These are phyloP conservation scores for Exophiala aquamarina DNA, from an alignment of 2,329 filamentous ascomycete genomes.

Conservation along the genomic window DNA sequence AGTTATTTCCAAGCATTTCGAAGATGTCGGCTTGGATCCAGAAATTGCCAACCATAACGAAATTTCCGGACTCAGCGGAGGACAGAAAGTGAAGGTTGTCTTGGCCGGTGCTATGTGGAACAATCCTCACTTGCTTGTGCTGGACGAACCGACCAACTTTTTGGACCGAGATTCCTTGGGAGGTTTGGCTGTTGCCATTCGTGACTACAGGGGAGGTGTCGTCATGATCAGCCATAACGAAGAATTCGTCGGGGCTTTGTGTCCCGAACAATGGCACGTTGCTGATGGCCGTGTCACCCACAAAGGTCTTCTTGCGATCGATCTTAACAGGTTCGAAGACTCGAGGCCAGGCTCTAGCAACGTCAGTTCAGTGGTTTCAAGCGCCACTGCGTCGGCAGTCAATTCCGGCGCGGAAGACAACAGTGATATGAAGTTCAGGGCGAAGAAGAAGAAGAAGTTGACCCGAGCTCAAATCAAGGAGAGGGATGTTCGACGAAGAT, in stretches of 20 bases:
- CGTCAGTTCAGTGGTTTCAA: slow-evolving; percentile 59
- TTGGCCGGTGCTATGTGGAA: slow-evolving; percentile 97
- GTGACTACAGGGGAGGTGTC: slow-evolving; percentile 96
- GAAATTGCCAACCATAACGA: slow-evolving; percentile 99
- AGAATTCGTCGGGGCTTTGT: slow-evolving; percentile 94
- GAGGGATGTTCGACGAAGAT: slow-evolving; percentile 76
- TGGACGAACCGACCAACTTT: slow-evolving; percentile 99
- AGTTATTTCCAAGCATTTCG: slow-evolving; percentile 96
- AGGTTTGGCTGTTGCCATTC: slow-evolving; percentile 94
- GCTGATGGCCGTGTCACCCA: slow-evolving; percentile 82
- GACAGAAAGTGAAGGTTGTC: slow-evolving; percentile 99
- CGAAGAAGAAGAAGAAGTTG: slow-evolving; percentile 83
- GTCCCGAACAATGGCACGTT: slow-evolving; percentile 95
- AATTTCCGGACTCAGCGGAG: slow-evolving; percentile 91
- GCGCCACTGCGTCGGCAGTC: slow-evolving; percentile 61
- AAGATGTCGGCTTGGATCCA: slow-evolving; percentile 91
- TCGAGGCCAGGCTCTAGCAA: slow-evolving; percentile 63
- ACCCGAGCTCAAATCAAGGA: slow-evolving; percentile 97
- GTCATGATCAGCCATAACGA: slow-evolving; percentile 99
- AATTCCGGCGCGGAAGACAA: slow-evolving; percentile 85
- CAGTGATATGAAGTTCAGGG: slow-evolving; percentile 79
- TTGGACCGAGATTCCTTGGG: slow-evolving; percentile 96
- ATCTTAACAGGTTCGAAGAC: slow-evolving; percentile 85
- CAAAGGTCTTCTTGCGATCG: slow-evolving; percentile 73
- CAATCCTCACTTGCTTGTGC: slow-evolving; percentile 93